Evolutionary conservation across 208 protist genomes (phyloP).

Genomic region (Wallacemonas sp.): DNA sequence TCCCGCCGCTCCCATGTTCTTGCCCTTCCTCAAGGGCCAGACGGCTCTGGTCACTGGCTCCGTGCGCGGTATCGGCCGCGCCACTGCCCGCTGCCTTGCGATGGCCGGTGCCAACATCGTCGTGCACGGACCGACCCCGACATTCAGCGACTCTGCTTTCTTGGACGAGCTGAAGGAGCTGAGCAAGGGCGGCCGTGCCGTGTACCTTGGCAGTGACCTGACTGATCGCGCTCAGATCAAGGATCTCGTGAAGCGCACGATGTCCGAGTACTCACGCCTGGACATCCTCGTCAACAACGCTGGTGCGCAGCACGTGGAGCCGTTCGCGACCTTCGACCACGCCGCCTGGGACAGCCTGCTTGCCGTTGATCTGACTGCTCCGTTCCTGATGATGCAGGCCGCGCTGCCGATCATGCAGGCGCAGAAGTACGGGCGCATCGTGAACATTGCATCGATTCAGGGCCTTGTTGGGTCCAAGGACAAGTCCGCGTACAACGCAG

Average conservation of each 20-base stretch:
- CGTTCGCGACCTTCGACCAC: conserved; percentile 30
- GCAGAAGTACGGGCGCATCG: conserved; percentile 37
- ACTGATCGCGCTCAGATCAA: conserved; percentile 17
- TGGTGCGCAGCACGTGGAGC: conserved; percentile 46
- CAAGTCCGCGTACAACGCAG: conserved; percentile 51
- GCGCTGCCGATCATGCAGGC: conserved; percentile 42
- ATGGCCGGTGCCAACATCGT: conserved; percentile 29
- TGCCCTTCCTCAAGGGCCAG: conserved; percentile 26
- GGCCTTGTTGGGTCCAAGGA: conserved; percentile 36
- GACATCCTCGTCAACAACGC: conserved; percentile 65
- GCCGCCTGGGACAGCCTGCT: conserved; percentile 51
- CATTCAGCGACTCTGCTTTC: not conserved
- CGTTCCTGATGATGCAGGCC: conserved; percentile 40
- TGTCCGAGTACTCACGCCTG: conserved; percentile 25
- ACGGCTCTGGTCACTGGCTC: conserved; percentile 45
- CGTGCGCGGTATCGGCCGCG: conserved; percentile 46
- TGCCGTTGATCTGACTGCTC: conserved; percentile 37
- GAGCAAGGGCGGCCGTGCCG: conserved; percentile 21
- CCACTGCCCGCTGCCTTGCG: conserved; percentile 36
- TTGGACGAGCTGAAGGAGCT: conserved; percentile 15
- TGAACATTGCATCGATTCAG: conserved; percentile 53
- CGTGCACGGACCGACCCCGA: conserved; percentile 23
- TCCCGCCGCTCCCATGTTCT: conserved; percentile 13
- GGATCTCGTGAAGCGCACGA: conserved; percentile 20
- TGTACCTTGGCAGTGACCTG: conserved; percentile 20